Evolutionary conservation across 768 basidiomycete species (phyloP), one percentile per base, ranked within the genome.

Genomic region (Tylopilus plumbeoviolaceoides): DNA sequence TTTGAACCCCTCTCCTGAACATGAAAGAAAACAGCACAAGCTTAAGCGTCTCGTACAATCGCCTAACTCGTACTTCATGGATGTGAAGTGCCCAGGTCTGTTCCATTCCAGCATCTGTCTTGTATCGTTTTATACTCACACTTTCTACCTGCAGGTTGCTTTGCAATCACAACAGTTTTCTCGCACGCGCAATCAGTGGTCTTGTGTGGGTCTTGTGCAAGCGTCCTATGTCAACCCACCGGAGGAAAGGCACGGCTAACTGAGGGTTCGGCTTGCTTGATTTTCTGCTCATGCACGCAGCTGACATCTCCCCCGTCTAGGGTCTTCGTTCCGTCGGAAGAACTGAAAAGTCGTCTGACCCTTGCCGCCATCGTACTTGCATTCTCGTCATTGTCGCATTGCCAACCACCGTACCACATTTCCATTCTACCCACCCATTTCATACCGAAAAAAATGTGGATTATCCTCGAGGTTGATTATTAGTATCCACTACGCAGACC

Each of bases 11-110:
- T 88, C 92, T 55, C 74, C 82, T 61, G 90, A 92, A 71, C 74
- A 83, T 64, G 90, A 95, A 77, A 85, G 77, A 74, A 85, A 79
- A 73, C 87, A 84, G 73, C 95, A 98, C 89, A 98, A 98, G 82
- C 90, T 98, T 73, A 98, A 99, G 84, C 88, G 94, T 72, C 87
- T 98, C 65, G 97, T 99, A 63, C 97, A 98, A 76, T 87, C 87
- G 48, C 97, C 97, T 60, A 93, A 98, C 77, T 98, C 95, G 33
- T 98, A 91, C 78, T 98, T 98, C 78, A 98, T 99, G 97, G 97
- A 99, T 67, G 95, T 98, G 65, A 99, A 98, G 76, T 98, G 95
- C 77, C 87, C 95, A 64, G 94, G 91, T 92, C 56, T 54, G 85
- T 75, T 25, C 27, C n/a, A 17, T 33, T 9, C 35, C 33, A 14